A percentile compares a stretch with the other conserved stretches of the same genome.
phyloP scores from a whole-genome alignment of 106 monocot genomes.

The Acorus calamus region DNA sequence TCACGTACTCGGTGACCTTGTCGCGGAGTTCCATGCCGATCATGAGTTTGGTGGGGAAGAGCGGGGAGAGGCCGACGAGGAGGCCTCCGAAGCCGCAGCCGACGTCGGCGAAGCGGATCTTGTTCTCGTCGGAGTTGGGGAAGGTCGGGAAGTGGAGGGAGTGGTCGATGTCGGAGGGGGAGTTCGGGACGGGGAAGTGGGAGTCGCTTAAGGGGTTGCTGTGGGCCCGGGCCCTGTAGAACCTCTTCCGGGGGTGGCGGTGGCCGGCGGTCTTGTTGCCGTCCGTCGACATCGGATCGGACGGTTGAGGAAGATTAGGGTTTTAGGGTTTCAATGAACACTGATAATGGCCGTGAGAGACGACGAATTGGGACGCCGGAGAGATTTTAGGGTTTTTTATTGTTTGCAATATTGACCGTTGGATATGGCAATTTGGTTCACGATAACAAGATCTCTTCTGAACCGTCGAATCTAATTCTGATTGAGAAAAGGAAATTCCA shows the following conservation, averaged over 20 bases:
- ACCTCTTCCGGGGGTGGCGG: constrained; percentile 68
- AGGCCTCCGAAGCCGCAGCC: constrained; percentile 95
- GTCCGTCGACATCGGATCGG: no score
- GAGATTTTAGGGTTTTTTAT: no score
- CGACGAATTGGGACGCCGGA: no score
- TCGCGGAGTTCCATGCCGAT: constrained; percentile 97
- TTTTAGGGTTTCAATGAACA: no score
- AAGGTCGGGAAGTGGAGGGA: constrained; percentile 61
- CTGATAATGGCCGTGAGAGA: no score
- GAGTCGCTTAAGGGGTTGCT: constrained; percentile 98
- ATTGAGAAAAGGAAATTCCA: no score
- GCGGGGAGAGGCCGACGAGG: constrained; percentile 66
- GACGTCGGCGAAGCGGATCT: constrained; percentile 77
- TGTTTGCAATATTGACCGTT: no score
- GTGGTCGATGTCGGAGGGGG: constrained; percentile 63
- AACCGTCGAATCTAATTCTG: no score
- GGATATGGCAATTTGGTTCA: no score
- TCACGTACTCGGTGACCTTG: constrained; percentile 91
- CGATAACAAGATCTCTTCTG: no score
- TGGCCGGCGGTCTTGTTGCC: no score
- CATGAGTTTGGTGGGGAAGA: constrained; percentile 88
- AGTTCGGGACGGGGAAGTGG: constrained; percentile 83
- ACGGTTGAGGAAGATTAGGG: no score
- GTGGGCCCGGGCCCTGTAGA: constrained; percentile 95
- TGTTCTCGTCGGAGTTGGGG: constrained; percentile 16